phyloP scores from a whole-genome alignment of 495 filamentous ascomycete genomes.

The Jackrogersella minutella region DNA sequence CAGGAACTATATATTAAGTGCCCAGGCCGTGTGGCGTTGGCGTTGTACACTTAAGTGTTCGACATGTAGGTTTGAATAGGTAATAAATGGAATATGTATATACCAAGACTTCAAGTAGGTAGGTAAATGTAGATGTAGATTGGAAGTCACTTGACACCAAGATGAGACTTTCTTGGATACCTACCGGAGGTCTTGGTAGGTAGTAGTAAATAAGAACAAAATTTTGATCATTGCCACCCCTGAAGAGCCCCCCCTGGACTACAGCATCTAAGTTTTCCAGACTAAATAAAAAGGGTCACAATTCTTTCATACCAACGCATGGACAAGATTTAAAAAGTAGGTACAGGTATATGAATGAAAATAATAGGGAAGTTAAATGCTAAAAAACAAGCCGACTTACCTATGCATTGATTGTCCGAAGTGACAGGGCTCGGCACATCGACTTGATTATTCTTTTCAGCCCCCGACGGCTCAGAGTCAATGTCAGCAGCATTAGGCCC shows the following conservation, averaged over 20 bases:
- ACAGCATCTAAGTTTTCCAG: neutral
- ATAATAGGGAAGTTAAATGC: constrained; percentile 3
- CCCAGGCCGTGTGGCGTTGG: constrained; percentile 15
- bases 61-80: constrained; percentile 5
- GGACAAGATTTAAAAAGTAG: constrained; percentile 6
- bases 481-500: neutral
- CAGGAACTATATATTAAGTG: constrained; percentile 19
- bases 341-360: neutral
- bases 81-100: no score
- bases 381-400: no score
- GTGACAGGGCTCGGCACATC: constrained; percentile 7
- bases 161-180: neutral
- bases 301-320: constrained; percentile 10
- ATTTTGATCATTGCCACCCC: constrained; percentile 21
- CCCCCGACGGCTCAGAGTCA: constrained; percentile 17
- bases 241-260: neutral
- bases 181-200: neutral
- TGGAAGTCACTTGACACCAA: constrained; percentile 16
- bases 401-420: constrained; percentile 22
- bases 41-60: constrained; percentile 3
- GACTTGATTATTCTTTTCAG: constrained; percentile 19
- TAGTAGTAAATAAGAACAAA: neutral
- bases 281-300: constrained; percentile 6
- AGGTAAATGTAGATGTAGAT: neutral
- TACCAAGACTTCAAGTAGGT: neutral